phyloP scores from a whole-genome alignment of 108 stramenopile genomes.

The Parmales sp. region DNA sequence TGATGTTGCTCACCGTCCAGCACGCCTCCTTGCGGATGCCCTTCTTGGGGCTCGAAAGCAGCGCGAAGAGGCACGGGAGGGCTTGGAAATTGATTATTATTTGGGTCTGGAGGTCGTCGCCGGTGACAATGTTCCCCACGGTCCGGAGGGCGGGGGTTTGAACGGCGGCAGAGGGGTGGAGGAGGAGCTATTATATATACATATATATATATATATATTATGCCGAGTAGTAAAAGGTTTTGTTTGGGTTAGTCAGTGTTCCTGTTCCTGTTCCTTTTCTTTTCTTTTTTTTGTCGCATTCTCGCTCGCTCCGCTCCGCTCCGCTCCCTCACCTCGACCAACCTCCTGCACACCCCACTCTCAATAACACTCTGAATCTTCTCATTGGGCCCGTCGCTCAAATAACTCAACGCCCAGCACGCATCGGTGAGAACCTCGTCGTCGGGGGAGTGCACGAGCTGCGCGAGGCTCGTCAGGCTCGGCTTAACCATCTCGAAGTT shows the following conservation, averaged over 20 bases:
- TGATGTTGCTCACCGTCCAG: constrained; percentile 99
- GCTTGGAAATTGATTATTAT: constrained; percentile 91
- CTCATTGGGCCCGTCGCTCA: constrained; percentile 92
- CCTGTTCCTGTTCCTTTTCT: no score
- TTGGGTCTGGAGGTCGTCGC: constrained; percentile 88
- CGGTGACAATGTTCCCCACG: constrained; percentile 97
- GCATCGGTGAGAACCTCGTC: constrained; percentile 98
- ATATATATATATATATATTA: no score
- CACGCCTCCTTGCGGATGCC: constrained; percentile 97
- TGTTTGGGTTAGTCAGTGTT: no score
- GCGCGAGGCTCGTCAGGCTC: constrained; percentile 79
- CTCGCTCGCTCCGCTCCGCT: no score
- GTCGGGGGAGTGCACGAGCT: constrained; percentile 86
- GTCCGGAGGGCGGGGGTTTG: constrained; percentile 96
- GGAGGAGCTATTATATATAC: no score
- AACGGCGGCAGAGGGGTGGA: constrained; percentile 79
- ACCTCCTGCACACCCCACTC: constrained; percentile 84
- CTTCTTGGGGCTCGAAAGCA: constrained; percentile 85
- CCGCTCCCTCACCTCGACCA: no score
- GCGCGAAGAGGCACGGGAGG: constrained; percentile 80
- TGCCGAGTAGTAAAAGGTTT: no score
- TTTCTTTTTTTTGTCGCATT: no score
- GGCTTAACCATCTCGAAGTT: constrained; percentile 84
- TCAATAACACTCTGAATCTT: constrained; percentile 98
- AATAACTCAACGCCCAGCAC: constrained; percentile 95